Evolutionary conservation across 108 stramenopile species (phyloP), one percentile per base, ranked within the genome.

Genomic region (Schizochytrium sp.): DNA sequence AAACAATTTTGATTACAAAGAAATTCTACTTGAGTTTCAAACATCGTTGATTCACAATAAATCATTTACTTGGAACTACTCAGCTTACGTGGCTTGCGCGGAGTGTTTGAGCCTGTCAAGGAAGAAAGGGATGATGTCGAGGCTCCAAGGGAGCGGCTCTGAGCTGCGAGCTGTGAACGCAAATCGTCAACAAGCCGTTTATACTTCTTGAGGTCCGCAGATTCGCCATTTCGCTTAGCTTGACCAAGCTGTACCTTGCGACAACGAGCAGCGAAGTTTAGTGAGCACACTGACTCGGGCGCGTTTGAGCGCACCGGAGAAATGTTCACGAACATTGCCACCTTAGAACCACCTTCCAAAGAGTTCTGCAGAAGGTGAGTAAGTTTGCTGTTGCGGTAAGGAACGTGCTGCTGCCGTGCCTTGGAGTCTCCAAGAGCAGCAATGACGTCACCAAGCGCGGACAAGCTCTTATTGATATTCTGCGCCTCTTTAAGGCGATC

Each of bases 301-400:
- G 91, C 90, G 87, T 93, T 94, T 46, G 89, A 89, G 28, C 46
- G 56, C 7, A 89, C 91, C 12, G 94, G 94, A 17, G 89, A 90
- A 57, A 94, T 92, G 92, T 94, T 94, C 44, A 94, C 94, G 50
- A 94, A 92, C 93, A 94, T 94, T 2, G 93, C 56, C 40, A 94
- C 91, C 93, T 94, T 94, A 57, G 92, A 91, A 17, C 88, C 92
- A 3, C 93, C 93, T 4, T 91, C 88, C 0, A 94, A 87, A 13
- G 93, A 93, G 57, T 94, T 93, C 87, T 94, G 93, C n/a, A 94
- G 90, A 53, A 94, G 90, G 72, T 91, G 93, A 15, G 94, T 94
- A 19, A 94, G 91, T 91, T 94, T 94, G 42, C 91, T 92, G 88
- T 94, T 93, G 44, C 94, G 91, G 87, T 92, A 94, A 28, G 94